Evolutionary conservation across 2,329 filamentous ascomycete species (phyloP).

Genomic region (Biscogniauxia marginata): DNA sequence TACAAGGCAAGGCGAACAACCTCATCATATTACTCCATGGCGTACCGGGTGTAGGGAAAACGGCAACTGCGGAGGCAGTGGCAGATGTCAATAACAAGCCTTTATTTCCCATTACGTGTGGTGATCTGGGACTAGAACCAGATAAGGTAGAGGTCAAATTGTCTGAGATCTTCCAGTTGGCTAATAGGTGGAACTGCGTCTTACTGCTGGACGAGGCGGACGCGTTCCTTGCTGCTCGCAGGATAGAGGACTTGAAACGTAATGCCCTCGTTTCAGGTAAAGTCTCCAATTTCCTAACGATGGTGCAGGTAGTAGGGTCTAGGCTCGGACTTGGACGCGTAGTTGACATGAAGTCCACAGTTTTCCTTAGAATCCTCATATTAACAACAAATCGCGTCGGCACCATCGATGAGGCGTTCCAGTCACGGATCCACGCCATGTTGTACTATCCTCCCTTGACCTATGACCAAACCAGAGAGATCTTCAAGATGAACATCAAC

Average conservation of each 20-base stretch:
- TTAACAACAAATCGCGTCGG: conserved; percentile 44
- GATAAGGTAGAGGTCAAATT: conserved; percentile 29
- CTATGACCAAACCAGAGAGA: conserved; percentile 11
- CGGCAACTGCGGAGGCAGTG: conserved; percentile 18
- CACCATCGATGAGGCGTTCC: conserved; percentile 41
- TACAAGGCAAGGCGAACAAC: too few species aligned
- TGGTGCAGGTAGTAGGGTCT: not conserved
- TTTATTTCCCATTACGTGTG: conserved; percentile 23
- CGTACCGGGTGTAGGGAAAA: conserved; percentile 20
- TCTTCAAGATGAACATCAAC: conserved; percentile 20
- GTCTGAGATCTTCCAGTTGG: conserved; percentile 17
- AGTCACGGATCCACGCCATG: conserved; percentile 36
- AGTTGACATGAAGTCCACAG: too few species aligned
- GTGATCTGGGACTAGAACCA: conserved; percentile 36
- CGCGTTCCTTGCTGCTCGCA: conserved; percentile 16
- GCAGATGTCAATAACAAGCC: conserved; percentile 16
- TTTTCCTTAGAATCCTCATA: conserved; percentile 39
- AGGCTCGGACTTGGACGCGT: too few species aligned
- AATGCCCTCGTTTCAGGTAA: conserved; percentile 33
- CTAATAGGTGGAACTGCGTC: conserved; percentile 18
- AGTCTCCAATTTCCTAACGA: not conserved
- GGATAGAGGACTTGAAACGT: conserved; percentile 21
- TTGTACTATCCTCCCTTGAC: conserved; percentile 32
- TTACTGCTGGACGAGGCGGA: conserved; percentile 23
- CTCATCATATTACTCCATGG: conserved; percentile 20